Conservation (phyloP, 257 asterid species). For the Nicotiana otophora region DNA sequence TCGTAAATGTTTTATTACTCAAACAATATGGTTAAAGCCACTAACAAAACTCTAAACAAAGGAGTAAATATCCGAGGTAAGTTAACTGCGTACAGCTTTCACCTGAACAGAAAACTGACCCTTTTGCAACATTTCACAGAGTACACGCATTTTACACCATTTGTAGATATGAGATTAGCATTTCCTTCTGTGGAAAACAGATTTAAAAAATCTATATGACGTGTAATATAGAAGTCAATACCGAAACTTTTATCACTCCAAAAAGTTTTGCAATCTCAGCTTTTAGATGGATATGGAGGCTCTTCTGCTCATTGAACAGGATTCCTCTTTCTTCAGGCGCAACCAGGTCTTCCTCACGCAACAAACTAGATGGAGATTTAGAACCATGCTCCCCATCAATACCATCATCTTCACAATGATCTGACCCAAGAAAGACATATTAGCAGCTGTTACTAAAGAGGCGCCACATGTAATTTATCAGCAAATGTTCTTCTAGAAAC, state of each 20-base stretch:
- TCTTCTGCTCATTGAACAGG: constrained; percentile 16
- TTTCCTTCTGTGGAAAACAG: not conserved
- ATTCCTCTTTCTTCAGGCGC: constrained; percentile 14
- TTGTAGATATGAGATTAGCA: not conserved
- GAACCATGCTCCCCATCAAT: not conserved
- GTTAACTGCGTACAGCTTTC: not conserved
- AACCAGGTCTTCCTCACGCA: constrained; percentile 2
- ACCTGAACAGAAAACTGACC: not conserved
- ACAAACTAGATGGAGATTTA: constrained; percentile 10
- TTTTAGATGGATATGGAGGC: constrained; percentile 24
- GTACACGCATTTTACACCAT: not conserved
- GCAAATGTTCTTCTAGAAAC: not conserved
- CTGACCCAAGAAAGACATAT: constrained; percentile 9
- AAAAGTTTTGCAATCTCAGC: constrained; percentile 35
- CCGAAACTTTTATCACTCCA: constrained; percentile 27
- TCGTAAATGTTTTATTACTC: not conserved
- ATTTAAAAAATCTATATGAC: constrained; percentile 8
- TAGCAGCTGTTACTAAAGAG: constrained; percentile 4
- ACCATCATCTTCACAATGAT: not conserved
- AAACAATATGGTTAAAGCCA: not conserved
- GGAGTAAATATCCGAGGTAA: not conserved
- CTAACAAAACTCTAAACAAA: not conserved
- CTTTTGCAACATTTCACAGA: not conserved
- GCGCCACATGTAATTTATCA: not conserved
- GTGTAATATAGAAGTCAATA: constrained; percentile 46